A percentile compares a stretch with the other conserved stretches of the same genome.
Conservation (phyloP, 2,329 filamentous ascomycete genomes). For the Paradendryphiella salina region DNA sequence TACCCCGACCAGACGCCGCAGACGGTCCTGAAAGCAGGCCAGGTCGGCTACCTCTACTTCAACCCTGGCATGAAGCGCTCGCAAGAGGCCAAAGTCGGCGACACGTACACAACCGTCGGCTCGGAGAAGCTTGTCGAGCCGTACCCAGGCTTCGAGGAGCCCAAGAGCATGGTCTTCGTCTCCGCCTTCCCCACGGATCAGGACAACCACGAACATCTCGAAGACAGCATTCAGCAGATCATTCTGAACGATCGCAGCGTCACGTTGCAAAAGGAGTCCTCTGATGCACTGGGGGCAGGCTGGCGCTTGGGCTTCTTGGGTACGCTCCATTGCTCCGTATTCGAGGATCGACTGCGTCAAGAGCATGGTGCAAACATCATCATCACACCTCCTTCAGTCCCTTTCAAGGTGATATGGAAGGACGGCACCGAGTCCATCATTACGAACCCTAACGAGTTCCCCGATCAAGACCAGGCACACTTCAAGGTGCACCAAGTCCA, state of each 20-base stretch:
- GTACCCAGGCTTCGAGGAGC: constrained; percentile 91
- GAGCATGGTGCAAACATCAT: constrained; percentile 95
- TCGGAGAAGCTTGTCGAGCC: constrained; percentile 75
- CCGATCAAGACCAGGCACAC: constrained; percentile 66
- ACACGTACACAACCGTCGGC: constrained; percentile 86
- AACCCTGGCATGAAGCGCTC: constrained; percentile 98
- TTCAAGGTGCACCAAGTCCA: constrained; percentile 63
- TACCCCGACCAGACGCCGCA: constrained; percentile 86
- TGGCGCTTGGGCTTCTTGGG: constrained; percentile 94
- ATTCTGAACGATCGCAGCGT: constrained; percentile 94
- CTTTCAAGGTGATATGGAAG: constrained; percentile 79
- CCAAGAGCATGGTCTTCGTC: constrained; percentile 98
- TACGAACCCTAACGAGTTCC: constrained; percentile 85
- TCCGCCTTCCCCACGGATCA: constrained; percentile 95
- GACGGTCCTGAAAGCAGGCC: constrained; percentile 78
- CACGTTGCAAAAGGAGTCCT: constrained; percentile 90
- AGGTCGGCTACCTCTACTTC: constrained; percentile 96
- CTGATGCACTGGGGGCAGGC: constrained; percentile 88
- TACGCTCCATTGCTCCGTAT: constrained; percentile 98
- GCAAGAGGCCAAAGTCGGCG: constrained; percentile 92
- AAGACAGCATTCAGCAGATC: constrained; percentile 92
- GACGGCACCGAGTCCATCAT: constrained; percentile 79
- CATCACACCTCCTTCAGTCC: constrained; percentile 93
- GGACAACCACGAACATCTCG: constrained; percentile 79
- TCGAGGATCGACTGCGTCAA: constrained; percentile 90